Conservation (phyloP, 2,329 filamentous ascomycete genomes). For the Trichoderma sp. region DNA sequence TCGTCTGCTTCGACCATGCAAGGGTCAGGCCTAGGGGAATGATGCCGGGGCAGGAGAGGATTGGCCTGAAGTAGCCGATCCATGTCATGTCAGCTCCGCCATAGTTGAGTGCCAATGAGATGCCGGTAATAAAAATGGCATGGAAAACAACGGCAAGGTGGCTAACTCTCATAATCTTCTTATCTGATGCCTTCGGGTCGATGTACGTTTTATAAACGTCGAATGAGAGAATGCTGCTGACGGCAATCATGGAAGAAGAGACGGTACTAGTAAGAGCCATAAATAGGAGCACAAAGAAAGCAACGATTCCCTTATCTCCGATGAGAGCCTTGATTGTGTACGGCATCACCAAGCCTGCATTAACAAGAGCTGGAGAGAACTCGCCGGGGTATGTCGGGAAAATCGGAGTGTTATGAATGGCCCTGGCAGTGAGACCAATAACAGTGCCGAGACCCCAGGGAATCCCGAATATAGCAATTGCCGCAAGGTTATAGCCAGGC, state of each 20-base stretch:
- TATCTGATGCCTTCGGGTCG: conserved; percentile 19
- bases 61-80: conserved; percentile 24
- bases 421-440: conserved; percentile 20
- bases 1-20: conserved; percentile 21
- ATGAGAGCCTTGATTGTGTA: conserved; percentile 22
- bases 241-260: conserved; percentile 23
- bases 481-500: conserved; percentile 19
- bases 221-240: conserved; percentile 22
- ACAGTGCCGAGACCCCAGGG: conserved; percentile 23
- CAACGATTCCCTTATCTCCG: conserved; percentile 18
- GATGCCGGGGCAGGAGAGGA: conserved; percentile 22
- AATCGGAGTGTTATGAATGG: conserved; percentile 20
- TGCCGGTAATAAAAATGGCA: conserved; percentile 21
- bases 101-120: conserved; percentile 22
- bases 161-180: conserved; percentile 19
- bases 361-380: conserved; percentile 6
- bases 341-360: conserved; percentile 21
- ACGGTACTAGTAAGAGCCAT: conserved; percentile 21
- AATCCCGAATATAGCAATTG: conserved; percentile 21
- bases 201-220: conserved; percentile 23
- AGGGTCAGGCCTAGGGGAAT: conserved; percentile 19
- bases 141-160: conserved; percentile 18
- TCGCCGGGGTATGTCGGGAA: conserved; percentile 22
- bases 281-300: conserved; percentile 22
- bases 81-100: conserved; percentile 22